These are phyloP conservation scores for Emiliania huxleyi DNA, from an alignment of 78 protist genomes.

Conservation along the genomic window DNA sequence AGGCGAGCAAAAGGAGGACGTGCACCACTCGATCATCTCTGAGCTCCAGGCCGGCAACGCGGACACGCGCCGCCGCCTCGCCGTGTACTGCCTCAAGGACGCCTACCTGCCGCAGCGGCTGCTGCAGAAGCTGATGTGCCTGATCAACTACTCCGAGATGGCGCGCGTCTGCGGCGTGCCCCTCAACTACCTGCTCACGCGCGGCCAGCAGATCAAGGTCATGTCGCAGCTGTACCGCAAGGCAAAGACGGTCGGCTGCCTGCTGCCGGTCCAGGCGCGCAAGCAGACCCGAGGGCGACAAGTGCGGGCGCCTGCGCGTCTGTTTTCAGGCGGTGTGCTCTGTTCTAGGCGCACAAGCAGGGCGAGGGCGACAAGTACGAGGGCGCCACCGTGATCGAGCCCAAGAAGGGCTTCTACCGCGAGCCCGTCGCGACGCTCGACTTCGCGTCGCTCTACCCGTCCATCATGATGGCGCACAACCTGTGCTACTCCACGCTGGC, in stretches of 20 bases:
- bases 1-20: too few species aligned
- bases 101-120: constrained; percentile 94
- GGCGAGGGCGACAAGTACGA: constrained; percentile 33
- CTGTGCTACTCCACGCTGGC: constrained; percentile 97
- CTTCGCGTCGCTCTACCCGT: constrained; percentile 98
- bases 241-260: constrained; percentile 58
- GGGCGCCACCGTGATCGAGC: constrained; percentile 85
- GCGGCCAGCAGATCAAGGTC: constrained; percentile 98
- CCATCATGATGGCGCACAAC: constrained; percentile 99
- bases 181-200: constrained; percentile 77
- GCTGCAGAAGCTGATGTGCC: constrained; percentile 93
- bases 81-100: constrained; percentile 98
- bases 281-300: too few species aligned
- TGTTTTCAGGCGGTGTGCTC: too few species aligned
- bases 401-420: constrained; percentile 78
- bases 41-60: constrained; percentile 88
- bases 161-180: constrained; percentile 99
- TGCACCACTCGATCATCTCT: too few species aligned
- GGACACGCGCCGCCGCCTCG: constrained; percentile 95
- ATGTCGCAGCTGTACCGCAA: constrained; percentile 96
- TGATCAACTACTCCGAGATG: constrained; percentile 97
- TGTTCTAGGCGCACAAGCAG: background rate
- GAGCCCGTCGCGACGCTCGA: constrained; percentile 97
- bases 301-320: too few species aligned
- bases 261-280: constrained; percentile 77